These are phyloP conservation scores for Penicillium sp. DNA, from an alignment of 2,329 filamentous ascomycete genomes.

Conservation along the genomic window DNA sequence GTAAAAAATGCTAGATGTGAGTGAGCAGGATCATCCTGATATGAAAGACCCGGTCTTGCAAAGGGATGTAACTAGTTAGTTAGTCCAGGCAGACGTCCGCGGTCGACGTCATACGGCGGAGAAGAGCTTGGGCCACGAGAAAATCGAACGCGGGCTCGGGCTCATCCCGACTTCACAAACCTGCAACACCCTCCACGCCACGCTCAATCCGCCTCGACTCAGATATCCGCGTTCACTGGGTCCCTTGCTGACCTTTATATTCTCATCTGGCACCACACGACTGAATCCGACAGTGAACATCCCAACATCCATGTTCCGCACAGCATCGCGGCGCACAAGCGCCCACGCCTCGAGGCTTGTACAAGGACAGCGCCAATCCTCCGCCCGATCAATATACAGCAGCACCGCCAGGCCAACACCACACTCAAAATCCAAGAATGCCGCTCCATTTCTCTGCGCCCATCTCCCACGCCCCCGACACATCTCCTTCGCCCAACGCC, in stretches of 20 bases:
- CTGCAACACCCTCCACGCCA: not conserved
- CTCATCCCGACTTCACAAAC: conserved; percentile 4
- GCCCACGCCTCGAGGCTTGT: conserved; percentile 21
- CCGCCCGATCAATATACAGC: conserved; percentile 24
- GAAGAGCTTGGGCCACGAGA: conserved; percentile 28
- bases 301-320: conserved; percentile 25
- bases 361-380: conserved; percentile 17
- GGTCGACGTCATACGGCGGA: conserved; percentile 29
- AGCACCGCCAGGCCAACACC: conserved; percentile 16
- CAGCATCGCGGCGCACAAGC: conserved; percentile 30
- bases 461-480: conserved; percentile 19
- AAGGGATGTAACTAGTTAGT: too few relatives aligned
- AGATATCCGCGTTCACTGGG: too few relatives aligned
- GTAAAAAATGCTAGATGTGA: not conserved
- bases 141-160: conserved; percentile 17
- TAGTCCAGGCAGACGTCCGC: conserved; percentile 3
- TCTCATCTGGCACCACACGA: not conserved
- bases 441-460: conserved; percentile 1
- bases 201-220: conserved; percentile 4
- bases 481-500: conserved; percentile 30
- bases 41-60: too few relatives aligned
- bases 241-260: not conserved
- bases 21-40: too few relatives aligned
- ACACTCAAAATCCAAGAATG: conserved; percentile 5
- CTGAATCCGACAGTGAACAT: not conserved